Base-by-base conservation (phyloP, 768 basidiomycete genomes). In the Pulveroboletus sp. region DNA sequence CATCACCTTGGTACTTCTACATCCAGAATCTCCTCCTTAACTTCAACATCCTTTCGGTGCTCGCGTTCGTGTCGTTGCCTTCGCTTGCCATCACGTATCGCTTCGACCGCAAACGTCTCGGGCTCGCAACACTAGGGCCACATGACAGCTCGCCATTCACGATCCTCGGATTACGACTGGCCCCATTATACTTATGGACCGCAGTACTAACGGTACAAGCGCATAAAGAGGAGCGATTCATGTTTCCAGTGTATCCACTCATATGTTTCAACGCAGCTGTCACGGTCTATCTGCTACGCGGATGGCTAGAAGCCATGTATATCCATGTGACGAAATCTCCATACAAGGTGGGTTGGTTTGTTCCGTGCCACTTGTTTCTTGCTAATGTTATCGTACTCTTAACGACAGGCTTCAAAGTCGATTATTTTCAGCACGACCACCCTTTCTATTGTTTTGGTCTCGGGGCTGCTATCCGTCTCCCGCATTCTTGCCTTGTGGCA, bases 181-280 rank as follows among this genome's bases (percentile, higher is more conserved):
- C 78, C n/a, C 93, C 93, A 1, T 74, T 95, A 53, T 97, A 98
- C 69, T 56, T 97, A n/a, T 98, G 96, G 95, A 60, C 85, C 40
- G 78, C 69, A 1, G 85, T 96, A 54, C 71, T 99, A 57, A 83
- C 82, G 5, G 57, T 75, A 3, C 95, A 98, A 70, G 73, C 86
- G 1, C 96, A 99, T 70, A 99, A 99, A 71, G 96, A 99, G 69
- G 96, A 99, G 65, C 78, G 96, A n/a, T 99, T 99, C 73, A 88
- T 97, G 83, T 98, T 85, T 68, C 95, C 96, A 1, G 86, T 81
- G 2, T 98, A 95, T 65, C 89, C 92, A 2, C 68, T 98, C 30
- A 69, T 98, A 41, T 92, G 91, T 63, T 92, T 98, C 71, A 97
- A 97, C 62, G 95, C 93, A 1, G 90, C 92, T 5, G 84, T 93